phyloP scores from a whole-genome alignment of 2,329 filamentous ascomycete genomes.

The Metarhizium album region DNA sequence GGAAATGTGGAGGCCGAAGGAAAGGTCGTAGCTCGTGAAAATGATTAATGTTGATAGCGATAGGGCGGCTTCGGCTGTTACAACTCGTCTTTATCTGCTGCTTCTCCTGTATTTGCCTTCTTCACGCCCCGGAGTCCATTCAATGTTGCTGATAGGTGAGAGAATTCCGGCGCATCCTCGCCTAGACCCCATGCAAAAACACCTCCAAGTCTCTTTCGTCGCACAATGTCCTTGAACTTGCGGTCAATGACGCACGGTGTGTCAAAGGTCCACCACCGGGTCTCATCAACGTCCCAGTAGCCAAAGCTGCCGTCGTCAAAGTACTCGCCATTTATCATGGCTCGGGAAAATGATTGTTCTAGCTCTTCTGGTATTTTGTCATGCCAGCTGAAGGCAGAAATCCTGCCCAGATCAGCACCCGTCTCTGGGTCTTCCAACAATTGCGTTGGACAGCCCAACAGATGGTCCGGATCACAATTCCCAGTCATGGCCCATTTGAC shows the following conservation, averaged over 20 bases:
- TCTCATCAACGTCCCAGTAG: conserved; percentile 49
- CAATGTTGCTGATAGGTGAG: conserved; percentile 26
- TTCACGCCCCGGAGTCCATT: conserved; percentile 12
- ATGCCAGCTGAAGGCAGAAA: conserved; percentile 50
- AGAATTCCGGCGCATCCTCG: conserved; percentile 46
- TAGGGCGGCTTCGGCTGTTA: conserved; percentile 7
- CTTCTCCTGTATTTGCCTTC: background rate
- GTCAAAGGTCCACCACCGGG: conserved; percentile 67
- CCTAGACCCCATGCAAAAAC: conserved; percentile 68
- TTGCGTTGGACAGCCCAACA: conserved; percentile 44
- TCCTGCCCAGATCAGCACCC: conserved; percentile 46
- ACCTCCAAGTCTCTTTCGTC: conserved; percentile 48
- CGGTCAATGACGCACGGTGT: conserved; percentile 45
- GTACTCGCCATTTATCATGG: conserved; percentile 39
- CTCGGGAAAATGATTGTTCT: conserved; percentile 44
- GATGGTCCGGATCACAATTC: conserved; percentile 27
- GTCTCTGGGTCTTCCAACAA: conserved; percentile 46
- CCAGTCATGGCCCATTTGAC: conserved; percentile 52
- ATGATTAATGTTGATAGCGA: background rate
- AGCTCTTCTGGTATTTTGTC: conserved; percentile 43
- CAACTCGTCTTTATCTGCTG: conserved; percentile 18
- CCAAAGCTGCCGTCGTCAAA: conserved; percentile 55
- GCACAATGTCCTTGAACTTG: conserved; percentile 53
- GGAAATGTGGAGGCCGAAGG: background rate
- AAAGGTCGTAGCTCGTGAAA: background rate